Percentiles rank a stretch among this genome's conserved stretches.
Evolutionary conservation across 768 basidiomycete species (phyloP).

Genomic region (Cystoderma amianthinum): DNA sequence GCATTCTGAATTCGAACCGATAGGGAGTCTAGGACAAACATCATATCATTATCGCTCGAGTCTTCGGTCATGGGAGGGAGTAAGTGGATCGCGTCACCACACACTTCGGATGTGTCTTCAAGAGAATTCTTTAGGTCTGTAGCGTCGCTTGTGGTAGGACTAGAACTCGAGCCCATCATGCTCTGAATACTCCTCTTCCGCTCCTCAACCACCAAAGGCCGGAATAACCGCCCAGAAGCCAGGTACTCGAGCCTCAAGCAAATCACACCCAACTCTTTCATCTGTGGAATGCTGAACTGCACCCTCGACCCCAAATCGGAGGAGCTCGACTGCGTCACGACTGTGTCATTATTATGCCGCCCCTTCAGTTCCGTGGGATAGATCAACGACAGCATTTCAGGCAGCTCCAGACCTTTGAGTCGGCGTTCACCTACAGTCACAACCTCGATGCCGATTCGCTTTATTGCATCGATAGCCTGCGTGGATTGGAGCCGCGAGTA

Average conservation of each 20-base stretch:
- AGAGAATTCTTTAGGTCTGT: slow-evolving; percentile 15
- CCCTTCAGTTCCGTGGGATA: slow-evolving; percentile 73
- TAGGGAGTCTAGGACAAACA: slow-evolving; percentile 70
- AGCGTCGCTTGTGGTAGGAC: slow-evolving; percentile 21
- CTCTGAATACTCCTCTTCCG: slow-evolving; percentile 40
- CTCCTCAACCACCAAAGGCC: slow-evolving; percentile 28
- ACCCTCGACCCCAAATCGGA: slow-evolving; percentile 47
- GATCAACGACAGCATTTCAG: slow-evolving; percentile 79
- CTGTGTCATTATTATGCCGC: slow-evolving; percentile 53
- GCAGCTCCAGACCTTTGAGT: slow-evolving; percentile 90
- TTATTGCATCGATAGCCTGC: slow-evolving; percentile 69
- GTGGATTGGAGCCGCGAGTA: slow-evolving; percentile 49
- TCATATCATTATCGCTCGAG: slow-evolving; percentile 66
- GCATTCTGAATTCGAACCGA: slow-evolving; percentile 75
- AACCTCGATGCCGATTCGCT: slow-evolving; percentile 61
- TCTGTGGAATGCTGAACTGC: slow-evolving; percentile 68
- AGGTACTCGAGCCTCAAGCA: slow-evolving; percentile 79
- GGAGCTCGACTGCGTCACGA: slow-evolving; percentile 20
- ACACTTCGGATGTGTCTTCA: slow-evolving; percentile 29
- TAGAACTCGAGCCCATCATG: too few species aligned
- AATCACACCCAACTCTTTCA: slow-evolving; percentile 64
- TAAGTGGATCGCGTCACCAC: slow-evolving; percentile 55
- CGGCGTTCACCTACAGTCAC: slow-evolving; percentile 83
- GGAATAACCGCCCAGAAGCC: slow-evolving; percentile 55
- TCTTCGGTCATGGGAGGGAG: slow-evolving; percentile 66